Percentiles rank a stretch among this genome's conserved stretches.
Evolutionary conservation across 2,329 filamentous ascomycete species (phyloP).

Genomic region (Claviceps pazoutovae): DNA sequence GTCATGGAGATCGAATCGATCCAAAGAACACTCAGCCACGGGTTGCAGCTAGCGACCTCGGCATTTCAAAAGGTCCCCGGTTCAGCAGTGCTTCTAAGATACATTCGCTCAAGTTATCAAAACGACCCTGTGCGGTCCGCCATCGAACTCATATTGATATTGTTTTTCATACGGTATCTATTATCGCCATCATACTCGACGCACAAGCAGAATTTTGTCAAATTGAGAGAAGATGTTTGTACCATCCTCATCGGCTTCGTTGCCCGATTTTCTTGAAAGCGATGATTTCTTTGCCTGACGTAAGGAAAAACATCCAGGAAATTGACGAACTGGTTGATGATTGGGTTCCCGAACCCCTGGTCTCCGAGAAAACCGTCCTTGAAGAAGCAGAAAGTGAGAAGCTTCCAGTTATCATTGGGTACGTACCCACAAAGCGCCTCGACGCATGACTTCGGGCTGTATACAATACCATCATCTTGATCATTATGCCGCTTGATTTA

Average conservation of each 20-base stretch:
- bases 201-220: constrained; percentile 76
- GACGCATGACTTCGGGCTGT: not conserved
- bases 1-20: constrained; percentile 52
- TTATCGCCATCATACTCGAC: constrained; percentile 87
- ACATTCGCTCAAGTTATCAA: constrained; percentile 95
- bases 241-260: not conserved
- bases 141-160: constrained; percentile 82
- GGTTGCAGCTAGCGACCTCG: constrained; percentile 38
- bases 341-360: constrained; percentile 88
- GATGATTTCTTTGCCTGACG: constrained; percentile 1
- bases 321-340: constrained; percentile 95
- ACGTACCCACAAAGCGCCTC: constrained; percentile 12
- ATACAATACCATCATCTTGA: not conserved
- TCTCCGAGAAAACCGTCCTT: constrained; percentile 55
- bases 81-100: constrained; percentile 84
- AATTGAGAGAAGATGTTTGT: constrained; percentile 61
- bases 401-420: constrained; percentile 80
- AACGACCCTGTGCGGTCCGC: constrained; percentile 89
- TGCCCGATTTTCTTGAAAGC: not conserved
- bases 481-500: not conserved
- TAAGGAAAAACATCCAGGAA: constrained; percentile 37
- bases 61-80: constrained; percentile 85
- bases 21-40: constrained; percentile 35
- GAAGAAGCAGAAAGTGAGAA: constrained; percentile 77
- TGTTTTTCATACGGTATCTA: constrained; percentile 91